A percentile compares a stretch with the other conserved stretches of the same genome.
Evolutionary conservation across 2,329 filamentous ascomycete genomes (phyloP).

Genomic region (Pseudocercospora cruenta): DNA sequence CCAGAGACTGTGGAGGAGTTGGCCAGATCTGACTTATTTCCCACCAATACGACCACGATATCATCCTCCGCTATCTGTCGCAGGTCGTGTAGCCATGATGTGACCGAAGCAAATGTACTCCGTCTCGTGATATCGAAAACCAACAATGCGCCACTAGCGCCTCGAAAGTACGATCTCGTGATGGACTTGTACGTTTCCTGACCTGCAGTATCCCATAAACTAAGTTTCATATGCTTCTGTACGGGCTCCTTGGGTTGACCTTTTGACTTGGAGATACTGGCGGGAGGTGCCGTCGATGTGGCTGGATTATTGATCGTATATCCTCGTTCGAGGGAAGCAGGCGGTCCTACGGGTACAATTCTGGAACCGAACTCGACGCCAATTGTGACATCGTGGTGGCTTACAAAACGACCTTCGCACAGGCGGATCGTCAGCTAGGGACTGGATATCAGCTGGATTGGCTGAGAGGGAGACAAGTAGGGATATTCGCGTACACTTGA

Average conservation of each 20-base stretch:
- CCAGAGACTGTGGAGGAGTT: conserved; percentile 44
- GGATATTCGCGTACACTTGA: conserved; percentile 61
- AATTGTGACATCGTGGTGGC: conserved; percentile 95
- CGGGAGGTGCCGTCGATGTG: conserved; percentile 22
- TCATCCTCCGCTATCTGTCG: conserved; percentile 93
- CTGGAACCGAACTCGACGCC: conserved; percentile 94
- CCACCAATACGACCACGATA: conserved; percentile 91
- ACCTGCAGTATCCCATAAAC: conserved; percentile 92
- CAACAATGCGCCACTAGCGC: conserved; percentile 74
- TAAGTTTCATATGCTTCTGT: conserved; percentile 87
- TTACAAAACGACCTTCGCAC: conserved; percentile 92
- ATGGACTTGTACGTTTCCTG: conserved; percentile 98
- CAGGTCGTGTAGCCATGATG: conserved; percentile 91
- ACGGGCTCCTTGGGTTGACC: conserved; percentile 42
- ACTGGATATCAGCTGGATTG: conserved; percentile 30
- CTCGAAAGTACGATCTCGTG: conserved; percentile 90
- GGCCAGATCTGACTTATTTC: conserved; percentile 90
- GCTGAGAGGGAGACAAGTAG: conserved; percentile 21
- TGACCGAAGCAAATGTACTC: conserved; percentile 83
- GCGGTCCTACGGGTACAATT: conserved; percentile 87
- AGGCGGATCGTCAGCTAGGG: conserved; percentile 82
- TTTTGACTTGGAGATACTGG: conserved; percentile 38
- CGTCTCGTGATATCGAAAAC: conserved; percentile 93
- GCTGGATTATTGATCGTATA: conserved; percentile 58
- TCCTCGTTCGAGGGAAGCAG: conserved; percentile 61